Conservation (phyloP, 2,329 filamentous ascomycete genomes). For the Claviceps sorghi region DNA sequence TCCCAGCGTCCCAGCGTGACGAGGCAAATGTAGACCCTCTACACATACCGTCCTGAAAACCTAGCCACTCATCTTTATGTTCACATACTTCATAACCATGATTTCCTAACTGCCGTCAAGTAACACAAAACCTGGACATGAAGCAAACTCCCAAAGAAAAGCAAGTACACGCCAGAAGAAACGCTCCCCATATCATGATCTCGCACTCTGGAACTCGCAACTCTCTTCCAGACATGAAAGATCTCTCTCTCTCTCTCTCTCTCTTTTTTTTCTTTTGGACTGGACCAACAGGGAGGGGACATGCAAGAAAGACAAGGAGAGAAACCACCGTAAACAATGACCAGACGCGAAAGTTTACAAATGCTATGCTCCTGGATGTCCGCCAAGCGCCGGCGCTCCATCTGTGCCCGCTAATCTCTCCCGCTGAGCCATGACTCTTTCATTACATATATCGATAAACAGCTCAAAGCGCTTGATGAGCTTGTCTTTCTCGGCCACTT, state of each 20-base stretch:
- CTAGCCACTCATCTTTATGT: too few species aligned
- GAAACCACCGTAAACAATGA: neutral
- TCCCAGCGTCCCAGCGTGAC: too few species aligned
- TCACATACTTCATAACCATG: too few species aligned
- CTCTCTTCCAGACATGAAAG: neutral
- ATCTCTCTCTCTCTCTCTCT: neutral
- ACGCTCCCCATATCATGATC: neutral
- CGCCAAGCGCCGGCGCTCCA: conserved; percentile 13
- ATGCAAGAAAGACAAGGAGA: neutral
- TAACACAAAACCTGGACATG: neutral
- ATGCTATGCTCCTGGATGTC: conserved; percentile 12
- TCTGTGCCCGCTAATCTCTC: conserved; percentile 30
- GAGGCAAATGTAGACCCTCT: too few species aligned
- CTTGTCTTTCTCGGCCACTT: conserved; percentile 48
- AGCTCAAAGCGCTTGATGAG: conserved; percentile 51
- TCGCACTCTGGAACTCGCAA: neutral
- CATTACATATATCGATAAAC: conserved; percentile 57
- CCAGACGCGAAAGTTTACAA: neutral
- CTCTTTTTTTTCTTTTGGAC: neutral
- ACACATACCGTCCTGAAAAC: too few species aligned
- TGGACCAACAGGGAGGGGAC: neutral
- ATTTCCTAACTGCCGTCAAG: neutral
- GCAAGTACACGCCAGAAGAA: neutral
- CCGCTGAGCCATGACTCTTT: conserved; percentile 48
- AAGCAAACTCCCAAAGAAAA: neutral